Percentiles rank a stretch among this genome's conserved stretches.
phyloP scores from a whole-genome alignment of 805 yeast genomes.

The Kuraishia ogatae region DNA sequence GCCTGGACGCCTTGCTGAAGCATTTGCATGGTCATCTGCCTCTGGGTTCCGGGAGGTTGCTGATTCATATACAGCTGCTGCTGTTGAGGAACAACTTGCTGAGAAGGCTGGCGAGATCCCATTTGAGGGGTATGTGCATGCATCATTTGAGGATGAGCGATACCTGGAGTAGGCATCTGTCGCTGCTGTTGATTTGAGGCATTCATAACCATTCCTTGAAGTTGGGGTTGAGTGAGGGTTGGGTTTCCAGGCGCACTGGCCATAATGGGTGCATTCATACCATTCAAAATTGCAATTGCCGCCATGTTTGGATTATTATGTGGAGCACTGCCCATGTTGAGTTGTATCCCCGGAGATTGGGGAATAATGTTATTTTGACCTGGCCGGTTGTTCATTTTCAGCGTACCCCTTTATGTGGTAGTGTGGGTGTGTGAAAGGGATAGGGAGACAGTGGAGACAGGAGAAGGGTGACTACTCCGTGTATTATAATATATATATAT shows the following conservation, averaged over 20 bases:
- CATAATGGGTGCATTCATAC: background rate
- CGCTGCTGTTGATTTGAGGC: background rate
- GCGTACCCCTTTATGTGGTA: background rate
- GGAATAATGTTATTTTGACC: background rate
- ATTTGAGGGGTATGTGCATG: background rate
- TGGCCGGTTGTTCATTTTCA: background rate
- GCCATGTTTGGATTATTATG: background rate
- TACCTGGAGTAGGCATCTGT: background rate
- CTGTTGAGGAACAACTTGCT: background rate
- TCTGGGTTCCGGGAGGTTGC: background rate
- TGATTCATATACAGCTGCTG: background rate
- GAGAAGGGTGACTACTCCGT: too few species aligned
- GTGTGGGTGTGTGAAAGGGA: too few species aligned
- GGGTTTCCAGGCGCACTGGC: background rate
- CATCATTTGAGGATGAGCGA: background rate
- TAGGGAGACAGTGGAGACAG: too few species aligned
- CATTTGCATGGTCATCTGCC: background rate
- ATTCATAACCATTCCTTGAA: background rate
- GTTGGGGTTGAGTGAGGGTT: background rate
- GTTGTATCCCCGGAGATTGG: background rate
- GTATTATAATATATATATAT: too few species aligned
- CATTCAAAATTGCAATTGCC: background rate
- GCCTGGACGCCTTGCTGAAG: background rate
- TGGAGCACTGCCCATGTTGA: background rate
- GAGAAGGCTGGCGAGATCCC: background rate